Evolutionary conservation across 306 rosid species (phyloP), one percentile per base, ranked within the genome.

Genomic region (Spatholobus suberectus): DNA sequence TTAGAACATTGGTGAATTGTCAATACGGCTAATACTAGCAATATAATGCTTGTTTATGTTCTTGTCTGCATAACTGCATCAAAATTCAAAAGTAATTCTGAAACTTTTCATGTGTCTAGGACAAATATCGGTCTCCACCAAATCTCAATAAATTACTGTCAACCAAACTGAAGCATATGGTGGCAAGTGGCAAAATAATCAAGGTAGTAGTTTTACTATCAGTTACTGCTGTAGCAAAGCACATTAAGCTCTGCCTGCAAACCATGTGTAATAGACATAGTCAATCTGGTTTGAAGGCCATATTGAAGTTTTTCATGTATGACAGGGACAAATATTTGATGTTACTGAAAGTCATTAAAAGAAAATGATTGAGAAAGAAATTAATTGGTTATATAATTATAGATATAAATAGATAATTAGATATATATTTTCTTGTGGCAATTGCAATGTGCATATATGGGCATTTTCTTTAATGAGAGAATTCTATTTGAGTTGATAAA

Each of bases 81-180:
- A 23, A 18, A 54, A 8, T 20, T 54, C 61, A 18, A 61, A 81
- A 86, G 43, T 44, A 37, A 76, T 80, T 81, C 73, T 84, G 83
- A 72, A 38, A 75, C 24, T 78, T 71, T 62, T 76, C 65, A 69
- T 84, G 71, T 75, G 73, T 68, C 26, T 57, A 95, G 98, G 97
- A 90, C 73, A 91, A 93, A 37, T 91, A 90, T 80, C 90, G 80
- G 90, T 89, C 94, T 29, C 97, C 94, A 15, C 87, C 94, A 85
- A 90, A 91, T 86, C 93, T 93, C 75, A 87, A 79, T 79, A 93
- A 89, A 84, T 78, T 93, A 61, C 84, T 95, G 78, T 82, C 93
- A 54, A 65, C 92, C 62, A 91, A 92, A 86, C 71, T 95, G 88
- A 93, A 93, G 95, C 92, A 95, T 80, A 86, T 95, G 98, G 71